These are phyloP conservation scores for Purshia tridentata DNA, from an alignment of 306 rosid genomes.

Conservation along the genomic window DNA sequence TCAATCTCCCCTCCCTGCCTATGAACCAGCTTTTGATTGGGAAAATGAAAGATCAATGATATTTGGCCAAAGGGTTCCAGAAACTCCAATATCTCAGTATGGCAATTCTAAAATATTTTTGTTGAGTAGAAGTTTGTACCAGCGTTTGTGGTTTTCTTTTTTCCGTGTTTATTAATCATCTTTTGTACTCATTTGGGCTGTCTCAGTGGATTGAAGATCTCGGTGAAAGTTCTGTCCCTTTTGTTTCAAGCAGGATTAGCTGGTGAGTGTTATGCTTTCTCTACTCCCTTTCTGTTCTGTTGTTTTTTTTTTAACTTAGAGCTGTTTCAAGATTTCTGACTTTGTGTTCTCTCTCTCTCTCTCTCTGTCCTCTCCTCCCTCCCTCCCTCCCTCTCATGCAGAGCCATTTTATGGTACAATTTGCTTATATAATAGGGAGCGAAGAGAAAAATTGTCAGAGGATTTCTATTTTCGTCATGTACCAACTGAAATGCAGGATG, in stretches of 20 bases:
- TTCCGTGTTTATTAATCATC: slow-evolving; percentile 20
- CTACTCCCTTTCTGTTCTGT: slow-evolving; percentile 18
- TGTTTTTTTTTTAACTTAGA: slow-evolving; percentile 30
- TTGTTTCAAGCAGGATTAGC: slow-evolving; percentile 80
- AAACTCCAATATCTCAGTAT: slow-evolving; percentile 89
- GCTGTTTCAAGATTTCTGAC: slow-evolving; percentile 43
- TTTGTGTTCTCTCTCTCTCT: slow-evolving; percentile 29
- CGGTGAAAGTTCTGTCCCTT: slow-evolving; percentile 81
- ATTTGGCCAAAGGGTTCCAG: slow-evolving; percentile 94
- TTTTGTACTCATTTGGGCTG: slow-evolving; percentile 27
- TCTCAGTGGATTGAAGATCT: slow-evolving; percentile 92
- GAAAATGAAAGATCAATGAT: slow-evolving; percentile 94
- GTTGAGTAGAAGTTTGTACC: slow-evolving; percentile 11
- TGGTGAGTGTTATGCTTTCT: slow-evolving; percentile 57
- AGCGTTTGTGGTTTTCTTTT: slow-evolving; percentile 25
- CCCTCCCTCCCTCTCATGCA: slow-evolving; percentile 32
- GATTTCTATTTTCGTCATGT: slow-evolving; percentile 74
- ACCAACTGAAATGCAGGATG: slow-evolving; percentile 77
- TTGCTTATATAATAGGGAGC: slow-evolving; percentile 95
- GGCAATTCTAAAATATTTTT: slow-evolving; percentile 19
- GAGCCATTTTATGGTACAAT: slow-evolving; percentile 98
- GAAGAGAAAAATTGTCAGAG: slow-evolving; percentile 94
- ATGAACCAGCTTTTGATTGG: slow-evolving; percentile 99
- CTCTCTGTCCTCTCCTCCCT: slow-evolving; percentile 25
- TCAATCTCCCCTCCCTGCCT: slow-evolving; percentile 91